phyloP scores from a whole-genome alignment of 129 eudicot genomes.

The Flaveria sonorensis region DNA sequence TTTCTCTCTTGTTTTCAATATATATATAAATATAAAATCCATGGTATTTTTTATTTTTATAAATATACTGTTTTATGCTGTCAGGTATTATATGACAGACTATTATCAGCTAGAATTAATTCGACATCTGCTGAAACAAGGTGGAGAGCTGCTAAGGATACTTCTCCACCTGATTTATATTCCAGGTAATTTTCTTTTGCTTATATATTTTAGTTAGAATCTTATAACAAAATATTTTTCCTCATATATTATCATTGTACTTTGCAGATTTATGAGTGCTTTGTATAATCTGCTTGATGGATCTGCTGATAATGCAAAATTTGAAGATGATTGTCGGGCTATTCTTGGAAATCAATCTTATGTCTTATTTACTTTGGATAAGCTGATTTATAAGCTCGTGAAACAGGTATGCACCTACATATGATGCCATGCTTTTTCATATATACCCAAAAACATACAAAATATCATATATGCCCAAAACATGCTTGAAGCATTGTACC shows the following conservation, averaged over 20 bases:
- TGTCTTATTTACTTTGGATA: conserved; percentile 88
- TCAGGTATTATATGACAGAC: conserved; percentile 79
- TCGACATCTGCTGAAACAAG: conserved; percentile 60
- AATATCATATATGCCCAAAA: neutral
- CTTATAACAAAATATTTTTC: neutral
- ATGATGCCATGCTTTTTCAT: neutral
- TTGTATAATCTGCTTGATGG: conserved; percentile 86
- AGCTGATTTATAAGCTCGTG: conserved; percentile 85
- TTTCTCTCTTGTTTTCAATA: neutral
- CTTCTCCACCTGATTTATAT: conserved; percentile 60
- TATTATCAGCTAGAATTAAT: conserved; percentile 65
- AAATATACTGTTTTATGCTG: conserved; percentile 10
- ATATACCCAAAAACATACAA: neutral
- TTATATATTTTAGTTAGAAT: conserved; percentile 5
- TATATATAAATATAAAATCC: neutral
- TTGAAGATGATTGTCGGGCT: conserved; percentile 93
- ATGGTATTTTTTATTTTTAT: neutral
- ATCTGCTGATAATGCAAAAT: conserved; percentile 84
- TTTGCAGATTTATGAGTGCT: conserved; percentile 76
- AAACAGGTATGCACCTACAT: conserved; percentile 62
- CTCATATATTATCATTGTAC: conserved; percentile 9
- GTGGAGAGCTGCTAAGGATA: conserved; percentile 64
- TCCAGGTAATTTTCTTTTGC: conserved; percentile 54
- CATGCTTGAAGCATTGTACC: neutral
- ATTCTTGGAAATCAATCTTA: conserved; percentile 94